Base-by-base conservation (phyloP, 202 grass and related monocot species). In the Schoenoplectus triqueter region DNA sequence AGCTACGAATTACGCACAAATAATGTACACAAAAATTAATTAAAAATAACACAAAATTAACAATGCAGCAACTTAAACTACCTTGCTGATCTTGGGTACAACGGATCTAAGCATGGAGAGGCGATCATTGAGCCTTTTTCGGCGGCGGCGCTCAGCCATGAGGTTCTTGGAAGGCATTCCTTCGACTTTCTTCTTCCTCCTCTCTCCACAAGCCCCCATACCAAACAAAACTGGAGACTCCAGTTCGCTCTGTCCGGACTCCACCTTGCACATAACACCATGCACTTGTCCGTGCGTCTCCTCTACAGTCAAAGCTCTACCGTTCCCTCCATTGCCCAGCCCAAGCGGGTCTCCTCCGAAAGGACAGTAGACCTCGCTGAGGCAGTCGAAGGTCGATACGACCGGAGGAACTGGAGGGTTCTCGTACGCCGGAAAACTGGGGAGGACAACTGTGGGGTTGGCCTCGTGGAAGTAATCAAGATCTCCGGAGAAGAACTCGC, bases 71-170 rank as follows among this genome's bases (percentile, higher is more conserved):
- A 5, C 2, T 54, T 6, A 50, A 49, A 73, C 18, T 72, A 94
- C 95, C 92, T 97, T 97, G 90, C 95, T 97, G 82, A 97, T 94
- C 89, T 94, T 92, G 63, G 92, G 92, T 67, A 94, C 92, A 40
- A 97, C 92, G 87, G 94, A 97, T 72, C 94, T 89, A 31, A 98
- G 92, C 95, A 98, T 98, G 57, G 95, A 98, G 65, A 98, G 95
- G 45, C 95, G 89, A 87, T 97, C 95, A 82, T 97, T 97, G 64
- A 97, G 95, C 61, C 95, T 86, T 90, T 97, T 97, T 56, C 95
- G 90, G 56, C 95, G 88, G 48, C 95, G 89, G 68, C 95, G 85
- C 91, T 97, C 95, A 1, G 95, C 95, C 95, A 97, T 97, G 7
- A 97, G 87, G 84, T 97, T 97, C 89, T 97, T 97, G 39, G 95